phyloP scores from a whole-genome alignment of 371 early-diverging fungal species.

The Rhizopus sp. region DNA sequence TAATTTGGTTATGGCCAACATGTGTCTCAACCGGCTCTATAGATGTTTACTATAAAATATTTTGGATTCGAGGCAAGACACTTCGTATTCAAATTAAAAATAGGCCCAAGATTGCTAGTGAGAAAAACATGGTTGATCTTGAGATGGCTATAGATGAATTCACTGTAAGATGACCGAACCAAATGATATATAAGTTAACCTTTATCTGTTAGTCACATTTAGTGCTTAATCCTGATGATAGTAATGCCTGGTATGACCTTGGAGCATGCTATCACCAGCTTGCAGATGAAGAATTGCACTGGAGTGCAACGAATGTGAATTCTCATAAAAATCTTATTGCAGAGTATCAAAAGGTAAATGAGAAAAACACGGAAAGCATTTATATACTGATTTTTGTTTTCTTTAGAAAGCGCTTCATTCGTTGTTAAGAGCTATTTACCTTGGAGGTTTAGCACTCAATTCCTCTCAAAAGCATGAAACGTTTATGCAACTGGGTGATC shows the following conservation, averaged over 20 bases:
- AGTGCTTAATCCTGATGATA: constrained; percentile 57
- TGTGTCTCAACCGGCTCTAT: background rate
- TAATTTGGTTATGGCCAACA: background rate
- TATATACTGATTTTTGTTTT: background rate
- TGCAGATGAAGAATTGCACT: constrained; percentile 67
- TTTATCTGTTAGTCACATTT: constrained; percentile 17
- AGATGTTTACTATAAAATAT: constrained; percentile 53
- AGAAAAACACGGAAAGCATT: background rate
- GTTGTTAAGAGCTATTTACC: constrained; percentile 45
- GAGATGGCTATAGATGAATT: constrained; percentile 64
- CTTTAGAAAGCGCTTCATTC: constrained; percentile 62
- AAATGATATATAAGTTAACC: background rate
- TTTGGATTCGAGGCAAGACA: constrained; percentile 66
- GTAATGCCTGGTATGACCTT: constrained; percentile 67
- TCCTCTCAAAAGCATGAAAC: constrained; percentile 22
- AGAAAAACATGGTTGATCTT: constrained; percentile 60
- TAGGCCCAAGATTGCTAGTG: constrained; percentile 51
- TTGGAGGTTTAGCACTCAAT: constrained; percentile 8
- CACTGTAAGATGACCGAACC: constrained; percentile 30
- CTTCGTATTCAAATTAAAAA: constrained; percentile 58
- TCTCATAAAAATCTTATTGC: constrained; percentile 51
- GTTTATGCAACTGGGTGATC: constrained; percentile 61
- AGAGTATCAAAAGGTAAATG: constrained; percentile 58
- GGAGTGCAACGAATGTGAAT: constrained; percentile 66
- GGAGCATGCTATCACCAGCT: constrained; percentile 58